These are phyloP conservation scores for Tuctoria greenei DNA, from an alignment of 176 grass and related monocot genomes.

Conservation along the genomic window DNA sequence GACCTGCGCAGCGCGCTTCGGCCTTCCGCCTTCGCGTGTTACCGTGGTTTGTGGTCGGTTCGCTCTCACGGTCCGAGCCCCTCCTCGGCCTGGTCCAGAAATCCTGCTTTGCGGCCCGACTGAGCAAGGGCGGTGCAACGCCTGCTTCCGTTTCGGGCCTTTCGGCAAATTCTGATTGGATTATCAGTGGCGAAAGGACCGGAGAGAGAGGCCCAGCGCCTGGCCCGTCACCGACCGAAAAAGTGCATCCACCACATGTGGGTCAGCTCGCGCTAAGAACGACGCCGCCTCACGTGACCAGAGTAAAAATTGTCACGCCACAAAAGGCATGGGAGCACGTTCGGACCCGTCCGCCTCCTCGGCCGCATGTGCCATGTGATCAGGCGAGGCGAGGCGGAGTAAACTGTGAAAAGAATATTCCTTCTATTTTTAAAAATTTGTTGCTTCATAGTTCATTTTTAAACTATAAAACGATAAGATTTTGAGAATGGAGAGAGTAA, in stretches of 20 bases:
- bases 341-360: neutral
- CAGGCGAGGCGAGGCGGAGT: neutral
- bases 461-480: too few relatives aligned
- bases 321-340: constrained; percentile 31
- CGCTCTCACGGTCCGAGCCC: too few relatives aligned
- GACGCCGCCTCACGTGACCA: constrained; percentile 18
- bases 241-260: neutral
- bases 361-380: constrained; percentile 22
- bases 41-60: too few relatives aligned
- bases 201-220: neutral
- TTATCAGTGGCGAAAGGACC: neutral
- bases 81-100: neutral
- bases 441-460: too few relatives aligned
- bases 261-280: neutral
- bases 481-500: too few relatives aligned
- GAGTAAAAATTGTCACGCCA: neutral
- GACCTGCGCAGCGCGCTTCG: too few relatives aligned
- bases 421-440: too few relatives aligned
- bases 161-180: neutral
- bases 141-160: neutral
- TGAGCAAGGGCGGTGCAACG: too few relatives aligned
- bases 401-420: neutral
- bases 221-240: neutral
- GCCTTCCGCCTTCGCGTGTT: too few relatives aligned
- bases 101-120: neutral